A percentile compares a stretch with the other conserved stretches of the same genome.
Evolutionary conservation across 2,329 filamentous ascomycete genomes (phyloP).

Genomic region (Aspergillus novofumigatus): DNA sequence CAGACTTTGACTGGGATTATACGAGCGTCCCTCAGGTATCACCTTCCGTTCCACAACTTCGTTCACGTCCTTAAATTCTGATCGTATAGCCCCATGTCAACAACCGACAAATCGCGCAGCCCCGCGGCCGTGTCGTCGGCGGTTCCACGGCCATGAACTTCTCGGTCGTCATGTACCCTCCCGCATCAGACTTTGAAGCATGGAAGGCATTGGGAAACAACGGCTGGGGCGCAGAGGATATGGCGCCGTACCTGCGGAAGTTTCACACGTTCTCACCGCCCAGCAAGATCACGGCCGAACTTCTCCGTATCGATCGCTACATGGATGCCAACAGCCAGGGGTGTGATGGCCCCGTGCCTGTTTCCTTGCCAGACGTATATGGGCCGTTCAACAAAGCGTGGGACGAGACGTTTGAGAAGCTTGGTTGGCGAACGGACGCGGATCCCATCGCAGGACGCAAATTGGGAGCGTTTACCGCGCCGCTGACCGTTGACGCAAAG

Average conservation of each 20-base stretch:
- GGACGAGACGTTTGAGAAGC: constrained; percentile 16
- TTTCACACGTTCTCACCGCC: constrained; percentile 26
- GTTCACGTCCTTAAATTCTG: neutral
- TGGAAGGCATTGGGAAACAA: constrained; percentile 46
- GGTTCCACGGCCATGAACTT: constrained; percentile 48
- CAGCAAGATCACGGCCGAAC: constrained; percentile 16
- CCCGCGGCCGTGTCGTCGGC: constrained; percentile 48
- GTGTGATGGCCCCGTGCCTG: constrained; percentile 15
- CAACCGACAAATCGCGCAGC: constrained; percentile 39
- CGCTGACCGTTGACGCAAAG: constrained; percentile 31
- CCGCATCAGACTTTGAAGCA: constrained; percentile 39
- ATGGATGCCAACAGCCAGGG: constrained; percentile 17
- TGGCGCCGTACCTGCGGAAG: constrained; percentile 51
- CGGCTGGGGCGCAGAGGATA: constrained; percentile 42
- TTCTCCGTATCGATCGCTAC: constrained; percentile 13
- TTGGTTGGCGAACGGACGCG: constrained; percentile 19
- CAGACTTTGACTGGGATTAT: constrained; percentile 25
- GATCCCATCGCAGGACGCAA: constrained; percentile 37
- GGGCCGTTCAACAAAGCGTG: constrained; percentile 23
- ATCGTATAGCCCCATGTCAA: constrained; percentile 28
- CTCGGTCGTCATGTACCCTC: constrained; percentile 18
- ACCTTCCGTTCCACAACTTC: neutral
- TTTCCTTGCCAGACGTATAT: constrained; percentile 29
- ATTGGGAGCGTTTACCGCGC: constrained; percentile 36
- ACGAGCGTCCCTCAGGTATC: constrained; percentile 23